A percentile compares a stretch with the other conserved stretches of the same genome.
Evolutionary conservation across 192 early-diverging fungal species (phyloP).

Genomic region (Geosiphon pyriformis): DNA sequence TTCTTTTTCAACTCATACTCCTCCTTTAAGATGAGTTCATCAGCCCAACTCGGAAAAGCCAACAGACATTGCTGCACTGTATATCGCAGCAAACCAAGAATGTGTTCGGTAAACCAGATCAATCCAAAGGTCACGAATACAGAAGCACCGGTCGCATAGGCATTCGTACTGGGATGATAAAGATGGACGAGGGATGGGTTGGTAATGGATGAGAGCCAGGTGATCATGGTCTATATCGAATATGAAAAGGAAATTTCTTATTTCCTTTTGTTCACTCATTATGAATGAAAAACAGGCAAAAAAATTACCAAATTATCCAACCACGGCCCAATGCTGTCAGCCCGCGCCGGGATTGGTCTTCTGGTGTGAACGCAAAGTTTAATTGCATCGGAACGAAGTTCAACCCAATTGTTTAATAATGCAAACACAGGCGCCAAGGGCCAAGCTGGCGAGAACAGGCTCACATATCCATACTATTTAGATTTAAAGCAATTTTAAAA

Average conservation of each 20-base stretch:
- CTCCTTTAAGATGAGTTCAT: conserved; percentile 29
- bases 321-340: conserved; percentile 79
- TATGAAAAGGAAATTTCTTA: not conserved
- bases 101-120: conserved; percentile 37
- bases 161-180: conserved; percentile 41
- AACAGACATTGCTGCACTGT: conserved; percentile 21
- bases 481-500: not conserved
- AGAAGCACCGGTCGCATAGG: conserved; percentile 27
- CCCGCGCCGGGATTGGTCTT: conserved; percentile 64
- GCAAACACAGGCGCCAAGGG: conserved; percentile 77
- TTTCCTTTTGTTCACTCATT: not conserved
- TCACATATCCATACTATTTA: conserved; percentile 75
- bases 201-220: conserved; percentile 57
- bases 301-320: conserved; percentile 44
- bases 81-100: conserved; percentile 25
- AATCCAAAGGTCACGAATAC: conserved; percentile 15
- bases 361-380: conserved; percentile 78
- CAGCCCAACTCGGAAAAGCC: conserved; percentile 28
- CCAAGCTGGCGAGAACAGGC: conserved; percentile 81
- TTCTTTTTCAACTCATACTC: conserved; percentile 35
- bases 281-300: not conserved
- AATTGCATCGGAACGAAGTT: conserved; percentile 85
- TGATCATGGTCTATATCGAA: conserved; percentile 27
- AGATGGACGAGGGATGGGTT: conserved; percentile 51
- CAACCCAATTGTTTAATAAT: conserved; percentile 86